These are phyloP conservation scores for Mytilinidion resinicola DNA, from an alignment of 495 filamentous ascomycete species.

Conservation along the genomic window DNA sequence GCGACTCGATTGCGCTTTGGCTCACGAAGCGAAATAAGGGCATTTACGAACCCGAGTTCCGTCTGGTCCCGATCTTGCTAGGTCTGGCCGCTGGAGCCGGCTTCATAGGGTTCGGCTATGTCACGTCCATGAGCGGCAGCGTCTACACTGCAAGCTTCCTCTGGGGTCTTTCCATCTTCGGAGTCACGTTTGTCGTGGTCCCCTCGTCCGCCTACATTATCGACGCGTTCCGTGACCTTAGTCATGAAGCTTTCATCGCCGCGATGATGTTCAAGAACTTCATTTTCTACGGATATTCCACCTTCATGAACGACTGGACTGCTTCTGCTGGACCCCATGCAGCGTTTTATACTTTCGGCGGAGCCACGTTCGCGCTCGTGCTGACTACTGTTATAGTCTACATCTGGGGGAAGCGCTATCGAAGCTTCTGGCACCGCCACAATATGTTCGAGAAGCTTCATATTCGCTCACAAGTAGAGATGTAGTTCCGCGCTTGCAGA, in stretches of 20 bases:
- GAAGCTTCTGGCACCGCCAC: constrained; percentile 26
- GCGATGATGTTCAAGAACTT: constrained; percentile 30
- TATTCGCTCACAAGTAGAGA: too few species aligned
- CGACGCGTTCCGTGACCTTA: constrained; percentile 25
- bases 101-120: constrained; percentile 2
- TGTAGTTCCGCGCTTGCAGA: too few species aligned
- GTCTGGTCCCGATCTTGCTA: too few species aligned
- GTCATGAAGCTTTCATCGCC: constrained; percentile 25
- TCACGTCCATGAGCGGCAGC: too few species aligned
- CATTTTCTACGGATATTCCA: constrained; percentile 25
- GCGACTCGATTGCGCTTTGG: neutral
- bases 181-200: constrained; percentile 16
- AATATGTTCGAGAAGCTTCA: constrained; percentile 25
- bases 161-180: constrained; percentile 8
- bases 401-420: constrained; percentile 28
- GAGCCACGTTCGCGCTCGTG: constrained; percentile 10
- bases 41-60: neutral
- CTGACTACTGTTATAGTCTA: constrained; percentile 18
- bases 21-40: neutral
- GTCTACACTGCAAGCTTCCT: too few species aligned
- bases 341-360: constrained; percentile 26
- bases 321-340: constrained; percentile 7
- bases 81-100: constrained; percentile 10
- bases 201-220: constrained; percentile 19
- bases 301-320: constrained; percentile 29